phyloP scores from a whole-genome alignment of 2,329 filamentous ascomycete genomes.

The Botrytis byssoidea region DNA sequence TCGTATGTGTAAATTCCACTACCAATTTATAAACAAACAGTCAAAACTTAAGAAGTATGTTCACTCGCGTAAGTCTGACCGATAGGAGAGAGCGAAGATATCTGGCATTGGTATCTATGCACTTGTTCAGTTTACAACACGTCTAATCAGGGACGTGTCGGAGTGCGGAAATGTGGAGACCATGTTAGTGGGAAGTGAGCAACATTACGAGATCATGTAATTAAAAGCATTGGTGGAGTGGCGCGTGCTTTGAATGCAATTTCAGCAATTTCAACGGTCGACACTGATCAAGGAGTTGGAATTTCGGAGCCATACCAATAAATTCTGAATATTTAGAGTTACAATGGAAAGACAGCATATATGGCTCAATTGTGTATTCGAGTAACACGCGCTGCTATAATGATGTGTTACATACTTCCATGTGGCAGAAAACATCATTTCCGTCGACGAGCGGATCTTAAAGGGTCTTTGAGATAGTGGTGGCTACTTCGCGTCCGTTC shows the following conservation, averaged over 20 bases:
- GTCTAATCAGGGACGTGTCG: background rate
- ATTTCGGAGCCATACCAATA: background rate
- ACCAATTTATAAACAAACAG: background rate
- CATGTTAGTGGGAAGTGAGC: background rate
- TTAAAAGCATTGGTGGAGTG: background rate
- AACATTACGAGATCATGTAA: background rate
- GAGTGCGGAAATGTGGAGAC: background rate
- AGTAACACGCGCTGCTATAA: background rate
- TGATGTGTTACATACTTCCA: background rate
- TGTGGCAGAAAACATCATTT: background rate
- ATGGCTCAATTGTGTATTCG: background rate
- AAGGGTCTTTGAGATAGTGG: background rate
- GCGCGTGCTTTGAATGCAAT: background rate
- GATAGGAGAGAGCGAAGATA: background rate
- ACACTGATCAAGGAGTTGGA: background rate
- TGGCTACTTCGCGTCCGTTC: background rate
- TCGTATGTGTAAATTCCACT: background rate
- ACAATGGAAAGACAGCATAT: background rate
- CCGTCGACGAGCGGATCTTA: background rate
- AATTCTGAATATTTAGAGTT: background rate
- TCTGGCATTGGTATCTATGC: background rate
- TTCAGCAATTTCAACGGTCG: background rate
- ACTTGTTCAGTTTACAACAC: background rate
- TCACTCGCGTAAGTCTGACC: background rate
- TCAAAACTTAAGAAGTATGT: background rate